Percentiles rank a stretch among this genome's conserved stretches.
Evolutionary conservation across 257 asterid genomes (phyloP).

Genomic region (Plantago major): DNA sequence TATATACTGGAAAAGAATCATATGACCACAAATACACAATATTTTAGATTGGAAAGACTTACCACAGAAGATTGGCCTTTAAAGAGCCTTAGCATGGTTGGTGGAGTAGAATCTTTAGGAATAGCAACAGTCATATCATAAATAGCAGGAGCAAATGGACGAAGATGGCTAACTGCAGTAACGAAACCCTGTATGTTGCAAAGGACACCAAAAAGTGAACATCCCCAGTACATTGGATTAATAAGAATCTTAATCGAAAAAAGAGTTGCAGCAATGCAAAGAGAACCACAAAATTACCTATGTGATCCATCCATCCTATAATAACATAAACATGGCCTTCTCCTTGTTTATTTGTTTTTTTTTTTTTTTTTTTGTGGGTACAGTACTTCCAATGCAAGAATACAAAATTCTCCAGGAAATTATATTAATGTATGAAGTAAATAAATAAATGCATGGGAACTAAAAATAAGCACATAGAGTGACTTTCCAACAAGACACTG

Average conservation of each 20-base stretch:
- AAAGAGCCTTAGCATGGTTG: constrained; percentile 89
- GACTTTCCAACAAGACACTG: constrained; percentile 5
- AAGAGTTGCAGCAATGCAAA: background rate
- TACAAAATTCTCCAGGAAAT: constrained; percentile 20
- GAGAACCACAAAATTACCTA: background rate
- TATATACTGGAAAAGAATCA: background rate
- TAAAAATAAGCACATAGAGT: constrained; percentile 1
- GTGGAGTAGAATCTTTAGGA: constrained; percentile 71
- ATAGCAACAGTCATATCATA: constrained; percentile 87
- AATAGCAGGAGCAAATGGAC: constrained; percentile 88
- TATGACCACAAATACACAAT: background rate
- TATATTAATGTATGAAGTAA: background rate
- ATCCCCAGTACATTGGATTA: constrained; percentile 19
- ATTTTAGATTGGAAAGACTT: constrained; percentile 24
- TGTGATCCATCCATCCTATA: background rate
- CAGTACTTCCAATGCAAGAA: no score
- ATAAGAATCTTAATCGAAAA: constrained; percentile 6
- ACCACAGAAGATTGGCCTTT: constrained; percentile 92
- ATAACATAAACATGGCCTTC: background rate
- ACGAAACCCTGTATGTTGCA: constrained; percentile 41
- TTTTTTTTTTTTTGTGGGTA: no score
- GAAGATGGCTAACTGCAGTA: constrained; percentile 85
- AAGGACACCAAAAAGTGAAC: constrained; percentile 40
- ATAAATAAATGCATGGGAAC: constrained; percentile 2
- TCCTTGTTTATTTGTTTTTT: no score